Evolutionary conservation across 371 early-diverging fungal species (phyloP).

Genomic region (Rhizopus stolonifer): DNA sequence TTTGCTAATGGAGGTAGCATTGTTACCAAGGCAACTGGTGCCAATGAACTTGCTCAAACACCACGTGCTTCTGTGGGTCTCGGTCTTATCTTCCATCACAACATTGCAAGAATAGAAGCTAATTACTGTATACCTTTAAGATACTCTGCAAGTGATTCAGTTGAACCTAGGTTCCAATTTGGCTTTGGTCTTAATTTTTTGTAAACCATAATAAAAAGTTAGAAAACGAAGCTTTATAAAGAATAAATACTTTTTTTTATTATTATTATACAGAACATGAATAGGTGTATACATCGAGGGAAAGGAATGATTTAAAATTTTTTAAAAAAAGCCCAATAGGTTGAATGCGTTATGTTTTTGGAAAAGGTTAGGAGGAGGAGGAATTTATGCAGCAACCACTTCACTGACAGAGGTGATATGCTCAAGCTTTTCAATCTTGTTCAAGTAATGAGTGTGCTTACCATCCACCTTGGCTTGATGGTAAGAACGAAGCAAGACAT

Average conservation of each 20-base stretch:
- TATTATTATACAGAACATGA: too few species aligned
- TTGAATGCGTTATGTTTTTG: too few species aligned
- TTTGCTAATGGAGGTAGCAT: conserved; percentile 88
- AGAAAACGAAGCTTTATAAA: too few species aligned
- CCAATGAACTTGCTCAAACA: conserved; percentile 38
- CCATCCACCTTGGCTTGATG: conserved; percentile 31
- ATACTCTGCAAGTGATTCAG: conserved; percentile 61
- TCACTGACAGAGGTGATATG: conserved; percentile 17
- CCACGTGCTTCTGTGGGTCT: conserved; percentile 74
- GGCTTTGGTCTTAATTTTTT: conserved; percentile 86
- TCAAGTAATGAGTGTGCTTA: conserved; percentile 21
- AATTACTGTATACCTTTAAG: conserved; percentile 49
- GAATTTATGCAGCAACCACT: conserved; percentile 6
- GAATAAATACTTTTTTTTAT: too few species aligned
- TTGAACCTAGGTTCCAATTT: conserved; percentile 76
- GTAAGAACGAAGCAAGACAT: conserved; percentile 43
- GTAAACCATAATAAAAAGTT: conserved; percentile 37
- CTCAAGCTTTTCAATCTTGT: conserved; percentile 30
- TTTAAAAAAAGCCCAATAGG: too few species aligned
- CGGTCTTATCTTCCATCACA: conserved; percentile 83
- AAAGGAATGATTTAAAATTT: too few species aligned
- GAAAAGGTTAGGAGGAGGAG: not conserved
- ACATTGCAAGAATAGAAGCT: conserved; percentile 55
- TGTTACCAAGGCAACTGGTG: conserved; percentile 25
- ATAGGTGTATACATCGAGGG: too few species aligned